Evolutionary conservation across 1,284 basidiomycete species (phyloP).

Genomic region (Ceratobasidium sp.): DNA sequence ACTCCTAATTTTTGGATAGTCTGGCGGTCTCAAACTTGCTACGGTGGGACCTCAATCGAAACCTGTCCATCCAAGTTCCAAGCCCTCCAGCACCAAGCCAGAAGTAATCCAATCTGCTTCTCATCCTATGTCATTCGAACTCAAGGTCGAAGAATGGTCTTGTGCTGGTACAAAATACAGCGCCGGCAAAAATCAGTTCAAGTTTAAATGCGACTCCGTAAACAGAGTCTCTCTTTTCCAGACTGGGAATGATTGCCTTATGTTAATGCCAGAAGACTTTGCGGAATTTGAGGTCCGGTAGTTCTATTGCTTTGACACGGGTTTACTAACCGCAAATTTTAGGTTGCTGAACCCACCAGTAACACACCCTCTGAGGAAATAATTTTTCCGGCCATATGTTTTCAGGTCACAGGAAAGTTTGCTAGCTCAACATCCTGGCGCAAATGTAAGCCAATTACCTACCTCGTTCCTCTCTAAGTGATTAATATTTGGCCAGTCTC

Average conservation of each 20-base stretch:
- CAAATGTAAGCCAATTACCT: neutral
- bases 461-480: neutral
- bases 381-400: neutral
- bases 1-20: neutral
- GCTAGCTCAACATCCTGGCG: neutral
- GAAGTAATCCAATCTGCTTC: neutral
- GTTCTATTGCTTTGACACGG: neutral
- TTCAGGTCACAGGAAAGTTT: neutral
- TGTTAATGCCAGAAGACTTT: constrained; percentile 7
- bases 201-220: neutral
- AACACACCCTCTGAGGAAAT: neutral
- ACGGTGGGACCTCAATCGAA: neutral
- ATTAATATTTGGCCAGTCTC: neutral
- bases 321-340: neutral
- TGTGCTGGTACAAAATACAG: constrained; percentile 13
- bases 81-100: neutral
- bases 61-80: neutral
- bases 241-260: neutral
- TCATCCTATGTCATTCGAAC: neutral
- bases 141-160: constrained; percentile 31
- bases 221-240: neutral
- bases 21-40: neutral
- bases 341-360: constrained; percentile 18
- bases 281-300: constrained; percentile 4
- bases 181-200: neutral